Evolutionary conservation across 495 filamentous ascomycete genomes (phyloP).

Genomic region (Podospora conica): DNA sequence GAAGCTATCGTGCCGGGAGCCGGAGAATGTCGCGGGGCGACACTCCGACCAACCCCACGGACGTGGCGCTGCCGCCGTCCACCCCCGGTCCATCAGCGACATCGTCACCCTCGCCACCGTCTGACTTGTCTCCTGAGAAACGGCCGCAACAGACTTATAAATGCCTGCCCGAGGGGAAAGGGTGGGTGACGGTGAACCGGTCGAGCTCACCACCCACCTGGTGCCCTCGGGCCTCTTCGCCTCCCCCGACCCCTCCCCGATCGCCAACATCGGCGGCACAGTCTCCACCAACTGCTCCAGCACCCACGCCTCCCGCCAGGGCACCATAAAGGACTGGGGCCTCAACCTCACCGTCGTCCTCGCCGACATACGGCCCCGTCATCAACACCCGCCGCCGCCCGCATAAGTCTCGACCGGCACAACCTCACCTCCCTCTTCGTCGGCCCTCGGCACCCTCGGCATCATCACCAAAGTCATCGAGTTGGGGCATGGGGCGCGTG

Average conservation of each 20-base stretch:
- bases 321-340: constrained; percentile 82
- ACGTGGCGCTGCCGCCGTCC: constrained; percentile 66
- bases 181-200: too few species aligned
- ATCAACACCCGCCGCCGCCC: constrained; percentile 69
- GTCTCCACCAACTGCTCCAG: constrained; percentile 72
- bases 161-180: too few species aligned
- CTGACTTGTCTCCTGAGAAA: constrained; percentile 69
- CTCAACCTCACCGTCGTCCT: constrained; percentile 72
- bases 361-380: constrained; percentile 64
- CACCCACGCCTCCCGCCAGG: constrained; percentile 73
- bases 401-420: constrained; percentile 66
- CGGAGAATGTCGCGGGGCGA: too few species aligned
- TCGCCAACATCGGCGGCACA: constrained; percentile 62
- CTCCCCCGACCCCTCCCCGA: constrained; percentile 67
- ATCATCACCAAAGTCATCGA: constrained; percentile 84
- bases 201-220: constrained; percentile 71
- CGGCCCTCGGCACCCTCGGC: constrained; percentile 86
- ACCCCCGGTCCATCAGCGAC: constrained; percentile 66
- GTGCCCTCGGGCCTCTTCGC: constrained; percentile 73
- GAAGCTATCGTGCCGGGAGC: too few species aligned
- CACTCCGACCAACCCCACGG: constrained; percentile 76
- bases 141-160: too few species aligned
- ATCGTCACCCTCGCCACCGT: constrained; percentile 71
- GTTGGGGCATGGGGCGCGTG: too few species aligned
- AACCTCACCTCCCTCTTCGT: constrained; percentile 81